These are phyloP conservation scores for Pouteria campechiana DNA, from an alignment of 179 eudicot genomes.

Conservation along the genomic window DNA sequence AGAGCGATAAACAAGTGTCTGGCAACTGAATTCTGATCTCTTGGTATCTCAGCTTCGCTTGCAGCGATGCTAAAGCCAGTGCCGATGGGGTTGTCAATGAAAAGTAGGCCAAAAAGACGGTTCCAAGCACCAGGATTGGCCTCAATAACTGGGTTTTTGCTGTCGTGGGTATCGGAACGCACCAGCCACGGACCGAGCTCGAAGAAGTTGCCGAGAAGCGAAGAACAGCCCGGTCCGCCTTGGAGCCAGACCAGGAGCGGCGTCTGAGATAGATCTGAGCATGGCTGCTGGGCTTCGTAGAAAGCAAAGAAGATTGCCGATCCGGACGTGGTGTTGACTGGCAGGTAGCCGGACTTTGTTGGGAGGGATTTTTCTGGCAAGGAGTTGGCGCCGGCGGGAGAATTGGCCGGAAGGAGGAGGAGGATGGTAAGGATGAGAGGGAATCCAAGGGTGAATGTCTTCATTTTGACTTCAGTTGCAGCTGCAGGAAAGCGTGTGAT, in stretches of 20 bases:
- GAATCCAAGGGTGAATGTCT: too few species aligned
- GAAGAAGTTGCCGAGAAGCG: slow-evolving; percentile 66
- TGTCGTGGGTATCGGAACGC: slow-evolving; percentile 9
- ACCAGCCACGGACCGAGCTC: slow-evolving; percentile 85
- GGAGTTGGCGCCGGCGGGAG: slow-evolving; percentile 3
- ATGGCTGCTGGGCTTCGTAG: slow-evolving; percentile 55
- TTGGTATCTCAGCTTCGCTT: slow-evolving; percentile 47
- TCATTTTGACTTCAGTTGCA: too few species aligned
- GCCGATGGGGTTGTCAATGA: slow-evolving; percentile 84
- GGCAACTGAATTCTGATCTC: slow-evolving; percentile 44
- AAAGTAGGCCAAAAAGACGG: slow-evolving; percentile 51
- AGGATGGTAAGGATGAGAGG: slow-evolving; percentile 14
- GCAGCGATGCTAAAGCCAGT: slow-evolving; percentile 70
- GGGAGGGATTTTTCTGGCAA: slow-evolving; percentile 58
- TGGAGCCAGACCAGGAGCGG: slow-evolving; percentile 91
- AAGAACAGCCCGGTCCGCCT: slow-evolving; percentile 96
- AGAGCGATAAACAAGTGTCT: slow-evolving; percentile 54
- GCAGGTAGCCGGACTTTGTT: slow-evolving; percentile 65
- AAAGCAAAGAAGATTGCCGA: slow-evolving; percentile 77
- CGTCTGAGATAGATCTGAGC: slow-evolving; percentile 28
- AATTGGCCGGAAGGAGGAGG: slow-evolving; percentile 7
- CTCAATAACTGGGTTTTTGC: slow-evolving; percentile 19
- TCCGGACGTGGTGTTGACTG: slow-evolving; percentile 36
- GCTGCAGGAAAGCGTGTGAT: too few species aligned
- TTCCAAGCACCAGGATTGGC: slow-evolving; percentile 63